phyloP scores from a whole-genome alignment of 495 filamentous ascomycete genomes.

The Hypoxylon rickii region DNA sequence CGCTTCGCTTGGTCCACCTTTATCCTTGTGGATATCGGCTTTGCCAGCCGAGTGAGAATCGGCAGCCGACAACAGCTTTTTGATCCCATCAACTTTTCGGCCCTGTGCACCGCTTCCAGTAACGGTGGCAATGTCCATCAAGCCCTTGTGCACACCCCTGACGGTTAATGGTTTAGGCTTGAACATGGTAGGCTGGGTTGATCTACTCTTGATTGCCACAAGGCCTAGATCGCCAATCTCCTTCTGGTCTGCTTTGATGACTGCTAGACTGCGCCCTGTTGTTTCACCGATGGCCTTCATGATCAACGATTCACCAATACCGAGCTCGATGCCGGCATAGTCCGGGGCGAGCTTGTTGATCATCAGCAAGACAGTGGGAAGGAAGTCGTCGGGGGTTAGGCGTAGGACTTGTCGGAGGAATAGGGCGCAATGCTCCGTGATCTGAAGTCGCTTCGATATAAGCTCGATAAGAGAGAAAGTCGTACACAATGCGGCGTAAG shows the following conservation, averaged over 20 bases:
- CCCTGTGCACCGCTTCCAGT: constrained; percentile 86
- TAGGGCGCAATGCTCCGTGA: constrained; percentile 82
- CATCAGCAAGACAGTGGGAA: constrained; percentile 90
- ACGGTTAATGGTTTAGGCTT: constrained; percentile 92
- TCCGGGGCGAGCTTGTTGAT: constrained; percentile 97
- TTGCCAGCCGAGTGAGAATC: constrained; percentile 73
- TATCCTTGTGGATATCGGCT: constrained; percentile 88
- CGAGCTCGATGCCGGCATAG: constrained; percentile 92
- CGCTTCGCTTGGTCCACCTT: constrained; percentile 91
- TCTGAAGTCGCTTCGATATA: constrained; percentile 87
- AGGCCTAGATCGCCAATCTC: constrained; percentile 94
- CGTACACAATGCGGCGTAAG: constrained; percentile 91
- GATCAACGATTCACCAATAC: constrained; percentile 95
- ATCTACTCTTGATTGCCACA: constrained; percentile 91
- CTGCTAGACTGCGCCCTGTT: constrained; percentile 81
- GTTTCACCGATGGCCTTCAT: constrained; percentile 98
- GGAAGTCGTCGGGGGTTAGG: constrained; percentile 84
- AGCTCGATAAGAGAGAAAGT: constrained; percentile 94
- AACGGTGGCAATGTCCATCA: constrained; percentile 85
- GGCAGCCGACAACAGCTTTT: constrained; percentile 87
- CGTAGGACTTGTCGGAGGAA: constrained; percentile 93
- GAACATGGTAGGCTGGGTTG: constrained; percentile 95
- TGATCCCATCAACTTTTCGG: constrained; percentile 91
- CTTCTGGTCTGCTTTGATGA: constrained; percentile 93
- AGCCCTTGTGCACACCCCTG: constrained; percentile 80